phyloP scores from a whole-genome alignment of 208 protist species.

The Crithidia fasciculata region DNA sequence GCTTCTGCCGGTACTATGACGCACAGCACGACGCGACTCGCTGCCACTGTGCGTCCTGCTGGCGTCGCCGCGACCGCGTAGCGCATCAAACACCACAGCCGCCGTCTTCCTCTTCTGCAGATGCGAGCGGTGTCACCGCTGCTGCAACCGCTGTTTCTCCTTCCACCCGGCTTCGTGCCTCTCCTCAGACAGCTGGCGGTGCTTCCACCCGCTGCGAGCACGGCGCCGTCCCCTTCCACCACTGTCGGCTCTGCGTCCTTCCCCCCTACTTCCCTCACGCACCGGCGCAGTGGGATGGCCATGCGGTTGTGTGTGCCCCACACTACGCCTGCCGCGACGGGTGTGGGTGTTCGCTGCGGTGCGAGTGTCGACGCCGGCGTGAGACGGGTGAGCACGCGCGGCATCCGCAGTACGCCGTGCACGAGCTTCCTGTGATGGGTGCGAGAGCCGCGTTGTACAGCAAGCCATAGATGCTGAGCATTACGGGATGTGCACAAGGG shows the following conservation, averaged over 20 bases:
- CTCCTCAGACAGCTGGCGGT: background rate
- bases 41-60: conserved; percentile 30
- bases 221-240: conserved; percentile 22
- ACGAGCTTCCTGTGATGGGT: conserved; percentile 67
- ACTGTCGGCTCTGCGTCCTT: conserved; percentile 36
- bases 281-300: conserved; percentile 23
- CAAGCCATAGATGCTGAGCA: background rate
- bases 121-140: background rate
- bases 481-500: no score
- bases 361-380: conserved; percentile 28
- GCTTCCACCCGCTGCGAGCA: conserved; percentile 16
- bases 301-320: conserved; percentile 26
- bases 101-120: background rate
- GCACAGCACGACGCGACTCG: conserved; percentile 35
- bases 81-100: background rate
- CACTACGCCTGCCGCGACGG: background rate
- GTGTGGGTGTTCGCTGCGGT: conserved; percentile 24
- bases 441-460: conserved; percentile 40
- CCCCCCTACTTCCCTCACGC: conserved; percentile 27
- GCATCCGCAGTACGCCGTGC: conserved; percentile 36
- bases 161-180: background rate
- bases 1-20: conserved; percentile 40
- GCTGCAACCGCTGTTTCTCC: background rate
- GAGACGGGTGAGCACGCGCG: conserved; percentile 2
- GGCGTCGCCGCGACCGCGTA: conserved; percentile 8